These are phyloP conservation scores for Xylaria longipes DNA, from an alignment of 495 filamentous ascomycete genomes.

Conservation along the genomic window DNA sequence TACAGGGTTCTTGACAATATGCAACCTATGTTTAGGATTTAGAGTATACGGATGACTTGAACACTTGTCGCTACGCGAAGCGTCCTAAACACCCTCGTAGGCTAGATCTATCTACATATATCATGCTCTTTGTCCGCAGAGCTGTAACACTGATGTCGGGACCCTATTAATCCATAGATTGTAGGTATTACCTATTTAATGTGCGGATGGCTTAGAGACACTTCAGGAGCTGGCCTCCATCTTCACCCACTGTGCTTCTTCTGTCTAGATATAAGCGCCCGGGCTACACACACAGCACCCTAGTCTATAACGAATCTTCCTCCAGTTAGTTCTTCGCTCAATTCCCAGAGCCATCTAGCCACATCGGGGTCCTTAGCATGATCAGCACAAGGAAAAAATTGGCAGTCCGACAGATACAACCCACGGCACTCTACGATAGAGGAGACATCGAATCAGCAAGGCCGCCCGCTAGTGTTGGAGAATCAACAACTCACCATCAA, in stretches of 20 bases:
- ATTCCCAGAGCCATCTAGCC: slow-evolving; percentile 38
- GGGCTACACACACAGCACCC: not conserved
- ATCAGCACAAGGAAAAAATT: slow-evolving; percentile 39
- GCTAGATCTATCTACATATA: not conserved
- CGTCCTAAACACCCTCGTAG: not conserved
- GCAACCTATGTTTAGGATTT: too few relatives aligned
- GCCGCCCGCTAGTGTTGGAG: slow-evolving; percentile 17
- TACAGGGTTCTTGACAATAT: too few relatives aligned
- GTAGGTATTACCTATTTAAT: not conserved
- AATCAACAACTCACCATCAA: slow-evolving; percentile 46
- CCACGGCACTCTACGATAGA: slow-evolving; percentile 42
- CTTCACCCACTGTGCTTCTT: not conserved
- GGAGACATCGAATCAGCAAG: not conserved
- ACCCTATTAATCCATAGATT: not conserved
- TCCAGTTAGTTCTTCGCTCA: slow-evolving; percentile 42
- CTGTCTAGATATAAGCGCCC: not conserved
- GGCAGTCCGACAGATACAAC: slow-evolving; percentile 50
- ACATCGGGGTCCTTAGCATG: slow-evolving; percentile 25
- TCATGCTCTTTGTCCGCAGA: too few relatives aligned
- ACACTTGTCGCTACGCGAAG: not conserved
- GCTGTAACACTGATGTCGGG: too few relatives aligned
- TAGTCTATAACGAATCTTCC: slow-evolving; percentile 32
- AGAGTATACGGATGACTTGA: too few relatives aligned
- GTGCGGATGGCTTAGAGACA: not conserved
- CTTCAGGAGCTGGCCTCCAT: not conserved